These are phyloP conservation scores for Botrytis galanthina DNA, from an alignment of 2,329 filamentous ascomycete genomes.

Conservation along the genomic window DNA sequence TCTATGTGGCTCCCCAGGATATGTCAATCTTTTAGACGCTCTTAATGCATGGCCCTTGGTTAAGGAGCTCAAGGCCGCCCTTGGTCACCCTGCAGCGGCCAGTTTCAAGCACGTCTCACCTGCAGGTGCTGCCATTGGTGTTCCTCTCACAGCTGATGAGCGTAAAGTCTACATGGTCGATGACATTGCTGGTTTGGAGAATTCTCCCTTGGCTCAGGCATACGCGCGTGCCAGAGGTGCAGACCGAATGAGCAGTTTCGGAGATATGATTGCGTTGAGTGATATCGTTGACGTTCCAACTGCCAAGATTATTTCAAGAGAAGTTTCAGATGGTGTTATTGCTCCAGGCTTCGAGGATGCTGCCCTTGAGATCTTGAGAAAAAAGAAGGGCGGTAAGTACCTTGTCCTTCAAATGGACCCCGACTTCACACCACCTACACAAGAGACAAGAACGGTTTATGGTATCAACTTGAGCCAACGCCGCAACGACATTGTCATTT, in stretches of 20 bases:
- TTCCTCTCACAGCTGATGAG: conserved; percentile 81
- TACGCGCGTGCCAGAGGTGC: conserved; percentile 94
- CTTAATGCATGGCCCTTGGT: conserved; percentile 97
- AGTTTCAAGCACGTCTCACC: conserved; percentile 99
- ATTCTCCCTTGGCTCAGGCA: conserved; percentile 83
- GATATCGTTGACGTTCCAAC: conserved; percentile 88
- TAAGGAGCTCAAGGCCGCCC: conserved; percentile 88
- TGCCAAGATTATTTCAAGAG: conserved; percentile 95
- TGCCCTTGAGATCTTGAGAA: conserved; percentile 85
- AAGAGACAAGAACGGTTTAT: conserved; percentile 85
- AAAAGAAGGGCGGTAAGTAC: conserved; percentile 99
- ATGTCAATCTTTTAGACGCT: conserved; percentile 95
- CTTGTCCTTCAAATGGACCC: conserved; percentile 93
- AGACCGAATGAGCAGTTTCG: conserved; percentile 98
- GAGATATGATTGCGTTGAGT: conserved; percentile 91
- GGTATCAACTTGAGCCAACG: conserved; percentile 85
- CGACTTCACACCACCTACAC: conserved; percentile 69
- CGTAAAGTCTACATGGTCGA: conserved; percentile 98
- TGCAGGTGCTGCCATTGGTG: conserved; percentile 89
- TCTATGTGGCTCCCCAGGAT: conserved; percentile 83
- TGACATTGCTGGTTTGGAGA: conserved; percentile 85
- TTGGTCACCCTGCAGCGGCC: conserved; percentile 85
- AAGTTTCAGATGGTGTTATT: conserved; percentile 96
- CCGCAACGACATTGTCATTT: conserved; percentile 88
- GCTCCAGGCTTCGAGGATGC: conserved; percentile 82